Conservation (phyloP, 2,329 filamentous ascomycete genomes). For the Macrophomina pseudophaseolina region DNA sequence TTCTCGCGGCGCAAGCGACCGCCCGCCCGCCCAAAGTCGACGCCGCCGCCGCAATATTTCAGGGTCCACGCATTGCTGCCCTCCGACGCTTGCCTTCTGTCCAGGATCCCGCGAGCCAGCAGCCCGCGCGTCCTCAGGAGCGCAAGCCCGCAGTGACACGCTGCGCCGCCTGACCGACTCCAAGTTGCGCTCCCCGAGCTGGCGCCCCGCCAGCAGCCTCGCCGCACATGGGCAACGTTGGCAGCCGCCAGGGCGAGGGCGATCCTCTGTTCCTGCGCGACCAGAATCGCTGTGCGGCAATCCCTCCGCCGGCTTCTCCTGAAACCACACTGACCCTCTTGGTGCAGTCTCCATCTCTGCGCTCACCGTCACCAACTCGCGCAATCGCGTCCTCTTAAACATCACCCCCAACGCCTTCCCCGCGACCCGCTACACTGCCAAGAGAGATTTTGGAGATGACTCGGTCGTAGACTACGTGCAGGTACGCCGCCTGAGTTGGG, state of each 20-base stretch:
- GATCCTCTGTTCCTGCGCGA: slow-evolving; percentile 83
- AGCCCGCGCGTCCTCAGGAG: slow-evolving; percentile 19
- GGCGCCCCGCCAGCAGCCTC: slow-evolving; percentile 25
- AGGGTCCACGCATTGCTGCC: slow-evolving; percentile 15
- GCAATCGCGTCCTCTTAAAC: slow-evolving; percentile 76
- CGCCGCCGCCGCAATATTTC: slow-evolving; percentile 9
- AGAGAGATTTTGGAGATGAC: slow-evolving; percentile 74
- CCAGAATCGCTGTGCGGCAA: slow-evolving; percentile 79
- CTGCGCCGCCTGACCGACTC: not conserved
- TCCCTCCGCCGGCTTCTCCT: slow-evolving; percentile 26
- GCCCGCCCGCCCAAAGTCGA: not conserved
- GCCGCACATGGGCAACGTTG: slow-evolving; percentile 81
- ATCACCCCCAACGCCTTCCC: slow-evolving; percentile 87
- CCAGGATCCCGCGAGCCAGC: slow-evolving; percentile 18
- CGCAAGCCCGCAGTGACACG: not conserved
- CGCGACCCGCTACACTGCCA: slow-evolving; percentile 75
- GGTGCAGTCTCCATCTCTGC: slow-evolving; percentile 81
- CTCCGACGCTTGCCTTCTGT: slow-evolving; percentile 2
- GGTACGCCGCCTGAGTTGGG: slow-evolving; percentile 58
- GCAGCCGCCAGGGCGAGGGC: slow-evolving; percentile 81
- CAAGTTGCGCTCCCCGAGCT: slow-evolving; percentile 1
- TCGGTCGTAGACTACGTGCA: slow-evolving; percentile 88
- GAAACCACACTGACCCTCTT: slow-evolving; percentile 16
- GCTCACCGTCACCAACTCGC: slow-evolving; percentile 79
- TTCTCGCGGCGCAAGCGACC: slow-evolving; percentile 20